Percentiles rank a stretch among this genome's conserved stretches.
phyloP scores from a whole-genome alignment of 2,329 filamentous ascomycete species.

The Falciphora oryzae region DNA sequence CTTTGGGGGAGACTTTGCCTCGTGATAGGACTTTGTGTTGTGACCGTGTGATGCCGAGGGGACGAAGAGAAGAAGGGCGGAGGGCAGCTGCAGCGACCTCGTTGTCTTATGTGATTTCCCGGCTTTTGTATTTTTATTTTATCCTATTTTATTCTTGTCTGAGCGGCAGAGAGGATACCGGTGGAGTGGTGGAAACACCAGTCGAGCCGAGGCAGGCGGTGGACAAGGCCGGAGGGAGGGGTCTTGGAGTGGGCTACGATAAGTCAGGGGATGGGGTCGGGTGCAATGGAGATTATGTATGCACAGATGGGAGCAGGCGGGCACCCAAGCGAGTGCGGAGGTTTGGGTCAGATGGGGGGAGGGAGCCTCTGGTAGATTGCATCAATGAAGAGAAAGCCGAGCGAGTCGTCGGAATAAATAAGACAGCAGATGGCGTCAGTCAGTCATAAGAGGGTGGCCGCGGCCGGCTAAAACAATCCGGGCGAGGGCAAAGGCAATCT shows the following conservation, averaged over 20 bases:
- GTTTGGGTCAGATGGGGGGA: neutral
- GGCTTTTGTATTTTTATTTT: neutral
- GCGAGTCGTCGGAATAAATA: neutral
- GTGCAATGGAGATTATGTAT: neutral
- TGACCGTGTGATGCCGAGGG: too few species aligned
- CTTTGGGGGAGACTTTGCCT: neutral
- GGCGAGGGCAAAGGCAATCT: neutral
- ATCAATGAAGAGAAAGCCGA: neutral
- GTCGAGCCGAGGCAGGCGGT: neutral
- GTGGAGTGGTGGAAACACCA: neutral
- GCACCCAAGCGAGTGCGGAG: neutral
- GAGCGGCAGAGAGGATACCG: neutral
- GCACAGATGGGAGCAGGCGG: neutral
- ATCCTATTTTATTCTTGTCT: too few species aligned
- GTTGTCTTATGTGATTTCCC: neutral
- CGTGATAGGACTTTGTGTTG: too few species aligned
- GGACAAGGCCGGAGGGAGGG: too few species aligned
- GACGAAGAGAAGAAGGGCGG: neutral
- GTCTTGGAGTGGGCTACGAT: neutral
- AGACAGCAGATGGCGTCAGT: neutral
- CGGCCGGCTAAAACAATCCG: slow-evolving; percentile 7
- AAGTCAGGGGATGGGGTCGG: neutral
- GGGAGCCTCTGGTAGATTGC: neutral
- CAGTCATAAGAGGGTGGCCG: neutral
- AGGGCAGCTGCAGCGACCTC: neutral